phyloP scores from a whole-genome alignment of 192 early-diverging fungal species.

The Backusella sp. region DNA sequence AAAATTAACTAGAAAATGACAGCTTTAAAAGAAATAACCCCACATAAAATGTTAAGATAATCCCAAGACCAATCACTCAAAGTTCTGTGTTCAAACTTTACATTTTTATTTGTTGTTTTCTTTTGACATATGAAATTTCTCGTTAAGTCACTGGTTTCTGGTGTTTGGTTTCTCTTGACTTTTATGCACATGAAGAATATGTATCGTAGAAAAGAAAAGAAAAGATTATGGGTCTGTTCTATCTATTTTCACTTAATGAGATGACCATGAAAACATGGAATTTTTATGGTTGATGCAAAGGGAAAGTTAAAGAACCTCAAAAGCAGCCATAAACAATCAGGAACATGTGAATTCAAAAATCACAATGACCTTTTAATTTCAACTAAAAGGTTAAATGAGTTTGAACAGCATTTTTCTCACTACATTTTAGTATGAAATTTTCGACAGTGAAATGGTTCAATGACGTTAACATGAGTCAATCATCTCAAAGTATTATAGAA shows the following conservation, averaged over 20 bases:
- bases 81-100: background rate
- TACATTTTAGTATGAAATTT: background rate
- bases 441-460: background rate
- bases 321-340: background rate
- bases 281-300: background rate
- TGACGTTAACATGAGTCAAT: background rate
- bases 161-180: background rate
- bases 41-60: background rate
- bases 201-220: background rate
- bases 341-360: background rate
- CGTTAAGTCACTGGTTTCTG: no score
- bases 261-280: background rate
- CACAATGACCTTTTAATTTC: background rate
- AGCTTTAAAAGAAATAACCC: background rate
- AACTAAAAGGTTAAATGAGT: background rate
- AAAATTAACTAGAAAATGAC: background rate
- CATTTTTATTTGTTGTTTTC: background rate
- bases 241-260: background rate
- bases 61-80: background rate
- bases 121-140: background rate
- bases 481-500: background rate
- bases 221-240: background rate
- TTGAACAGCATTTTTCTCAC: background rate
- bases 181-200: background rate
- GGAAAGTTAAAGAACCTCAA: background rate